Percentiles rank a stretch among this genome's conserved stretches.
Evolutionary conservation across 805 yeast genomes (phyloP).

Genomic region (Candida nemodendra): DNA sequence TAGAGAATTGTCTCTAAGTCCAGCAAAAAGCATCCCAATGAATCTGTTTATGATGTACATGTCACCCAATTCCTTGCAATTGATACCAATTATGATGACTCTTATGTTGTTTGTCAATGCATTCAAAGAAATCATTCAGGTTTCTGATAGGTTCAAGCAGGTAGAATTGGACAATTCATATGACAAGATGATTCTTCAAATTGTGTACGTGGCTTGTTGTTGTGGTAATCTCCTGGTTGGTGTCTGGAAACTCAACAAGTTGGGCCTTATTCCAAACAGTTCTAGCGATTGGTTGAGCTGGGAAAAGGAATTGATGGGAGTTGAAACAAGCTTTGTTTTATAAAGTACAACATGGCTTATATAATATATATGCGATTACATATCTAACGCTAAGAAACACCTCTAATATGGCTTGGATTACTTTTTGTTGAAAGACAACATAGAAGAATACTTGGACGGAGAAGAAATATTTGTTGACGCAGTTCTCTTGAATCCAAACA

Average conservation of each 20-base stretch:
- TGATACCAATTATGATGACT: conserved; percentile 89
- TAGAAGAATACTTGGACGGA: conserved; percentile 20
- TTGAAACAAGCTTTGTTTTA: conserved; percentile 28
- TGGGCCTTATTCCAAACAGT: conserved; percentile 90
- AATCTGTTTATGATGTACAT: conserved; percentile 86
- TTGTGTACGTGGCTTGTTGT: conserved; percentile 36
- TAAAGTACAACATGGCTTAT: conserved; percentile 6
- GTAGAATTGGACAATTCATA: conserved; percentile 21
- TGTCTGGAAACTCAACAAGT: conserved; percentile 74
- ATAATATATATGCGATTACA: conserved; percentile 3
- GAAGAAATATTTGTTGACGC: conserved; percentile 16
- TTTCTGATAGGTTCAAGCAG: conserved; percentile 51
- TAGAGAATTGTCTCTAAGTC: conserved; percentile 82
- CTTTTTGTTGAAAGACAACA: conserved; percentile 21
- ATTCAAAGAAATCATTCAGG: conserved; percentile 62
- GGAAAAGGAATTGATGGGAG: conserved; percentile 48
- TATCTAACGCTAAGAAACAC: background rate
- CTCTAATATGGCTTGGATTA: background rate
- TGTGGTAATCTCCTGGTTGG: conserved; percentile 68
- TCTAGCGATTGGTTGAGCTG: conserved; percentile 91
- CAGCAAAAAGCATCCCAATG: conserved; percentile 86
- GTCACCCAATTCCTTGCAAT: conserved; percentile 87
- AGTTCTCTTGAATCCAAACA: conserved; percentile 28
- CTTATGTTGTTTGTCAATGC: conserved; percentile 80
- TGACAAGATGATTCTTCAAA: conserved; percentile 27